phyloP scores from a whole-genome alignment of 2,329 filamentous ascomycete genomes.

The Pseudonectria buxi region DNA sequence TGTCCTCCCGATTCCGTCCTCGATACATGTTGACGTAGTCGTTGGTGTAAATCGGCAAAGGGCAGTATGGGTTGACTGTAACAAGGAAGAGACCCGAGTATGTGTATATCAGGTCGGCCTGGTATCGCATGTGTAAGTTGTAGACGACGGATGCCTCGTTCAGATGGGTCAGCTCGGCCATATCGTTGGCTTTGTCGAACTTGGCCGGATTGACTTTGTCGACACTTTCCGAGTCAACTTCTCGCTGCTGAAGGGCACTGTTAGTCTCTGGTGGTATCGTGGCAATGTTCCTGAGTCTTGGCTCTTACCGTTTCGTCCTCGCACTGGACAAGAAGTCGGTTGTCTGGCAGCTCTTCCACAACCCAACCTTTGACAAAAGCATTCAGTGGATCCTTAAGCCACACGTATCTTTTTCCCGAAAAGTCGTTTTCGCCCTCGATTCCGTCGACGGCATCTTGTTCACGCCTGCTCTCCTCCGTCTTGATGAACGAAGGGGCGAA shows the following conservation, averaged over 20 bases:
- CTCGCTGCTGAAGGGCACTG: conserved; percentile 59
- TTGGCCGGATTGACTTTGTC: conserved; percentile 99
- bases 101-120: conserved; percentile 94
- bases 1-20: conserved; percentile 83
- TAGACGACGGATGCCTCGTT: conserved; percentile 98
- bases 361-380: conserved; percentile 94
- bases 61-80: conserved; percentile 93
- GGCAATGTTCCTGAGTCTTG: too few relatives aligned
- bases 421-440: conserved; percentile 99
- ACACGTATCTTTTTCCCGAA: conserved; percentile 96
- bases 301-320: conserved; percentile 80
- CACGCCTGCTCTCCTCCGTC: conserved; percentile 63
- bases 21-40: conserved; percentile 99
- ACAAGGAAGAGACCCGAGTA: conserved; percentile 97
- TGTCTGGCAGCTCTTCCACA: conserved; percentile 67
- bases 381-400: conserved; percentile 79
- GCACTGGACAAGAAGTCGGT: conserved; percentile 76
- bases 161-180: conserved; percentile 96
- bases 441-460: conserved; percentile 53
- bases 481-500: conserved; percentile 98
- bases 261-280: conserved; percentile 11
- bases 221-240: conserved; percentile 77
- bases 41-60: conserved; percentile 88
- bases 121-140: conserved; percentile 91
- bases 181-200: conserved; percentile 98